Conservation (phyloP, 1,284 basidiomycete species). For the Marasmius oreades region DNA sequence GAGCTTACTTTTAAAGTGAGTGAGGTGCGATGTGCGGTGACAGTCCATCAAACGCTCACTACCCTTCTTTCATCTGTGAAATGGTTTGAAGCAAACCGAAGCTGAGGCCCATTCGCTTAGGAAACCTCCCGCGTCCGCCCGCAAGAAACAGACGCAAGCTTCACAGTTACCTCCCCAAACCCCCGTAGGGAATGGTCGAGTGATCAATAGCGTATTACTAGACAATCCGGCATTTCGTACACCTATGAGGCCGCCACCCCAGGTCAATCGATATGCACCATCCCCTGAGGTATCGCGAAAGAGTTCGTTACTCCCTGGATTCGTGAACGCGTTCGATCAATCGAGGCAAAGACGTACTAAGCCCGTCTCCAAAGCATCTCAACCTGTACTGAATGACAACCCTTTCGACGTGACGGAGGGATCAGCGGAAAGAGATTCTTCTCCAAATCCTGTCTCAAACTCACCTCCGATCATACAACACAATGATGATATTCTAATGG, state of each 20-base stretch:
- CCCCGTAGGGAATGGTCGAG: conserved; percentile 29
- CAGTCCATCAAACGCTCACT: conserved; percentile 6
- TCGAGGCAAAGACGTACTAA: conserved; percentile 16
- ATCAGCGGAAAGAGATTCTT: too few relatives aligned
- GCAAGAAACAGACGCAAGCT: conserved; percentile 37
- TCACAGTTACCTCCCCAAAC: conserved; percentile 35
- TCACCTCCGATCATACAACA: too few relatives aligned
- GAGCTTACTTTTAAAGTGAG: conserved; percentile 66
- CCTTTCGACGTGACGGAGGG: too few relatives aligned
- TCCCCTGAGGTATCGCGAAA: conserved; percentile 31
- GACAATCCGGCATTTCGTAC: conserved; percentile 24
- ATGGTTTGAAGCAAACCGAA: conserved; percentile 63
- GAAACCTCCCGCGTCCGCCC: conserved; percentile 42
- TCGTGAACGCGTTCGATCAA: conserved; percentile 44
- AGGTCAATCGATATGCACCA: background rate
- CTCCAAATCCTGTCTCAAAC: too few relatives aligned
- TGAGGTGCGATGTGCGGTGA: conserved; percentile 5
- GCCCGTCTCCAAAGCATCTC: too few relatives aligned
- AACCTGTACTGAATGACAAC: too few relatives aligned
- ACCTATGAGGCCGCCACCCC: conserved; percentile 4
- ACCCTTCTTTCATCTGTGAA: background rate
- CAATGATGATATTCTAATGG: background rate
- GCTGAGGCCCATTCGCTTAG: conserved; percentile 42
- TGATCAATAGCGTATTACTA: conserved; percentile 14
- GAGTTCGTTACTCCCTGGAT: conserved; percentile 38